Percentiles rank a stretch among this genome's conserved stretches.
Evolutionary conservation across 768 basidiomycete genomes (phyloP).

Genomic region (Russula ochroleuca): DNA sequence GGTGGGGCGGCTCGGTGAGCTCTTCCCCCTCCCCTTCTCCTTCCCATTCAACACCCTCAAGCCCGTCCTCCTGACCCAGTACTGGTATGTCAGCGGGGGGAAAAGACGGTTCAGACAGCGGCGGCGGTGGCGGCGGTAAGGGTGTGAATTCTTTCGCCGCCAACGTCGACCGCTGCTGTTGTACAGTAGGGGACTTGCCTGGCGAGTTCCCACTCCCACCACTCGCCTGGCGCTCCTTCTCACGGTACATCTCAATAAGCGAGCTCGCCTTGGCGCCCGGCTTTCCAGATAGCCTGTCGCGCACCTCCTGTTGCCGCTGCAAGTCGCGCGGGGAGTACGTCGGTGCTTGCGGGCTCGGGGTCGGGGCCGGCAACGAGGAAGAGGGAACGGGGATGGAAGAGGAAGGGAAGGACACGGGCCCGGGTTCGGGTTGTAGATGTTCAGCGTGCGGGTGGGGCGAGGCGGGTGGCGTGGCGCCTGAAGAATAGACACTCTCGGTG

Average conservation of each 20-base stretch:
- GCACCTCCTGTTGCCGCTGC: slow-evolving; percentile 16
- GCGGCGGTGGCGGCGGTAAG: slow-evolving; percentile 22
- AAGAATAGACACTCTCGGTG: slow-evolving; percentile 20
- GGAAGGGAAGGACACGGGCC: background rate
- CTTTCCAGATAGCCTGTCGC: slow-evolving; percentile 26
- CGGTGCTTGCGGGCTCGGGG: background rate
- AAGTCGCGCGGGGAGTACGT: slow-evolving; percentile 1
- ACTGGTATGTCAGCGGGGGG: background rate
- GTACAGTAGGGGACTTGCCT: slow-evolving; percentile 30
- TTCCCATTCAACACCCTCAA: background rate
- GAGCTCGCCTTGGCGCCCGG: slow-evolving; percentile 58
- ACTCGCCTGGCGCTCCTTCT: slow-evolving; percentile 48
- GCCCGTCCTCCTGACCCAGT: background rate
- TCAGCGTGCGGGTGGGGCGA: background rate
- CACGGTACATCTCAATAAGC: slow-evolving; percentile 83
- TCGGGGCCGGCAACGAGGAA: background rate
- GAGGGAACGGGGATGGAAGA: background rate
- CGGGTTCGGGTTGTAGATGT: background rate
- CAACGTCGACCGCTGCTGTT: slow-evolving; percentile 6
- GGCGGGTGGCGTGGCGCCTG: background rate
- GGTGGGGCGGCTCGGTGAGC: slow-evolving; percentile 35
- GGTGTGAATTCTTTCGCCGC: slow-evolving; percentile 8
- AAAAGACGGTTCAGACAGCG: slow-evolving; percentile 10
- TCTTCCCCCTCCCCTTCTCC: slow-evolving; percentile 31
- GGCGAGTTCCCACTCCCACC: slow-evolving; percentile 9